These are phyloP conservation scores for Eimeria maxima DNA, from an alignment of 169 alveolate species.

Conservation along the genomic window DNA sequence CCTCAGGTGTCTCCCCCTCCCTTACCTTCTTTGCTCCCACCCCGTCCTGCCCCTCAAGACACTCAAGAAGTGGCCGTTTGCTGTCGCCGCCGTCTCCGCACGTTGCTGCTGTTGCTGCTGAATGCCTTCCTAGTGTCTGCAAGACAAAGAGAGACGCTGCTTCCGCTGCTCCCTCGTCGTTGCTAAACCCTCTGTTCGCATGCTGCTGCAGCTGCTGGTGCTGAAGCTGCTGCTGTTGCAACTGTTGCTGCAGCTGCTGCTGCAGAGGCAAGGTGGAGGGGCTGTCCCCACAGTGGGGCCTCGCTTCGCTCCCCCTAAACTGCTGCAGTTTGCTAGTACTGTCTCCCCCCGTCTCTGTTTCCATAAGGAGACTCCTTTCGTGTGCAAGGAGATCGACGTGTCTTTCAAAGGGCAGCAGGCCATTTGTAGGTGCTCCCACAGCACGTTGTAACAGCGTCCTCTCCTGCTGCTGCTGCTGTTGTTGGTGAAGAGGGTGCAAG, in stretches of 20 bases:
- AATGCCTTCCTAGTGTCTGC: background rate
- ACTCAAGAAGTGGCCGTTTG: background rate
- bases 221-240: background rate
- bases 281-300: too few relatives aligned
- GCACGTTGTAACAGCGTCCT: background rate
- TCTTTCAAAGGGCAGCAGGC: too few relatives aligned
- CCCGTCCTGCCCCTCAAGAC: background rate
- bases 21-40: background rate
- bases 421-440: background rate
- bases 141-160: background rate
- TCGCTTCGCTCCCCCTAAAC: too few relatives aligned
- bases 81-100: background rate
- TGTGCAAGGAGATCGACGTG: too few relatives aligned
- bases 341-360: too few relatives aligned
- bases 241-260: background rate
- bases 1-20: slow-evolving; percentile 42
- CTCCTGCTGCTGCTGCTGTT: background rate
- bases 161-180: too few relatives aligned
- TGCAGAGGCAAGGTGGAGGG: too few relatives aligned
- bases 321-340: too few relatives aligned
- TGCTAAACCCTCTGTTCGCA: background rate
- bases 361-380: too few relatives aligned
- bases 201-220: background rate
- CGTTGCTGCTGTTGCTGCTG: background rate
- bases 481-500: background rate